Base-by-base conservation (phyloP, 345 rosid genomes). In the Hirschfeldia incana region DNA sequence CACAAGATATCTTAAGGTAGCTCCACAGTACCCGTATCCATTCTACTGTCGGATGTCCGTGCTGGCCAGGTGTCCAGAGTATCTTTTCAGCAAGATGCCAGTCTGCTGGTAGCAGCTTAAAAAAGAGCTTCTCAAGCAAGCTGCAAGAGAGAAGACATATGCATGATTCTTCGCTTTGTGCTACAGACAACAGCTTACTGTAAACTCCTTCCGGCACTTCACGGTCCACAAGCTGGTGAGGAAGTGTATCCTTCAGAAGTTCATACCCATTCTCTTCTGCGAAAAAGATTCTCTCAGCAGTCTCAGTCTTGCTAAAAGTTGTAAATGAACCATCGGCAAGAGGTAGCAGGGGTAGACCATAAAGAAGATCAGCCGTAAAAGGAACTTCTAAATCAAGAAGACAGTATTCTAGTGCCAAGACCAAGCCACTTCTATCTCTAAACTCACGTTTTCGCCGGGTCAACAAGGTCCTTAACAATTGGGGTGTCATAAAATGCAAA, bases 331-430 rank as follows among this genome's bases (percentile, higher is more conserved):
- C 94, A 88, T 92, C 85, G 15, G 93, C 90, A 62, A 94, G 94
- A 62, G 97, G 97, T 82, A 94, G 79, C 86, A 94, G 78, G 70
- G 93, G 86, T 83, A 94, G 85, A 83, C 97, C 97, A 83, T 81
- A 86, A 81, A 94, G 79, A 81, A 66, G 70, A 72, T 87, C 87
- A 42, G 79, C 78, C 65, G 64, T 83, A 83, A 69, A 77, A n/a
- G 93, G 89, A 81, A 75, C 78, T 71, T 78, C 61, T 62, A 85
- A 83, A 85, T 92, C 98, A 88, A 86, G 86, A 70, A 94, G 86
- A 85, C 98, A 94, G 83, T 94, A 94, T 70, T 94, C 98, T 81
- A 94, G 90, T 71, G 91, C 80, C 83, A 92, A 81, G 71, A 89
- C 73, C 84, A 87, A 85, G 72, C 93, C 92, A 82, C 36, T 82